Evolutionary conservation across 139 green algal species (phyloP).

Genomic region (Chlamydomonas asymmetrica): DNA sequence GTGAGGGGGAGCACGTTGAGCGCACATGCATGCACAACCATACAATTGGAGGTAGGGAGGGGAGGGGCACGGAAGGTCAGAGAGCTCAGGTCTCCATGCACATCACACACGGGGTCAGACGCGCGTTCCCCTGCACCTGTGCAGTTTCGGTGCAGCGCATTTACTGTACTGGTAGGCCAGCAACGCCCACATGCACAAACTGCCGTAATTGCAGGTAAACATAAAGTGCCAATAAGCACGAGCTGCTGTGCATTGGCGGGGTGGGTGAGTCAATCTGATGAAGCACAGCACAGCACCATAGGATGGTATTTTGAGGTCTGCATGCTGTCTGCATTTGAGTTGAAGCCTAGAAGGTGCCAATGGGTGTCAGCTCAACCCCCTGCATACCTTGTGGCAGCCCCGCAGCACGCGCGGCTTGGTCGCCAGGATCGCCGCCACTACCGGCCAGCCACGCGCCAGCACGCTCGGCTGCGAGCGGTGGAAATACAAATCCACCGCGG

Average conservation of each 20-base stretch:
- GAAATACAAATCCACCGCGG: slow-evolving; percentile 47
- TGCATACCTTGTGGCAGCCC: slow-evolving; percentile 34
- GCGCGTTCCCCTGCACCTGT: too few species aligned
- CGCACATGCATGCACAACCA: too few species aligned
- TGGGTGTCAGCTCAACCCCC: background rate
- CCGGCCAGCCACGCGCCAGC: slow-evolving; percentile 26
- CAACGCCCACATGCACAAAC: background rate
- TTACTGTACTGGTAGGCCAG: background rate
- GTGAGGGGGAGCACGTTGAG: background rate
- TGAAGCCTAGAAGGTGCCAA: background rate
- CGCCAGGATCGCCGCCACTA: slow-evolving; percentile 40
- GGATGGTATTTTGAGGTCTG: background rate
- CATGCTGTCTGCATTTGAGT: background rate
- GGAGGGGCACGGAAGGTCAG: too few species aligned
- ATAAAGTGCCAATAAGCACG: background rate
- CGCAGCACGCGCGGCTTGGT: slow-evolving; percentile 28
- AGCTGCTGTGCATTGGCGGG: background rate
- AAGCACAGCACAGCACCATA: background rate
- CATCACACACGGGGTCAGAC: too few species aligned
- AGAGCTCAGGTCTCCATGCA: too few species aligned
- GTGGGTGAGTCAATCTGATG: background rate
- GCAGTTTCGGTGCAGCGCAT: too few species aligned
- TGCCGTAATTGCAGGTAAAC: too few species aligned
- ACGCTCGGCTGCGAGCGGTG: slow-evolving; percentile 31
- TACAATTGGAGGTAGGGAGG: too few species aligned